Evolutionary conservation across 2,329 filamentous ascomycete genomes (phyloP), one percentile per base, ranked within the genome.

Genomic region (Neofusicoccum kwambonambiense): DNA sequence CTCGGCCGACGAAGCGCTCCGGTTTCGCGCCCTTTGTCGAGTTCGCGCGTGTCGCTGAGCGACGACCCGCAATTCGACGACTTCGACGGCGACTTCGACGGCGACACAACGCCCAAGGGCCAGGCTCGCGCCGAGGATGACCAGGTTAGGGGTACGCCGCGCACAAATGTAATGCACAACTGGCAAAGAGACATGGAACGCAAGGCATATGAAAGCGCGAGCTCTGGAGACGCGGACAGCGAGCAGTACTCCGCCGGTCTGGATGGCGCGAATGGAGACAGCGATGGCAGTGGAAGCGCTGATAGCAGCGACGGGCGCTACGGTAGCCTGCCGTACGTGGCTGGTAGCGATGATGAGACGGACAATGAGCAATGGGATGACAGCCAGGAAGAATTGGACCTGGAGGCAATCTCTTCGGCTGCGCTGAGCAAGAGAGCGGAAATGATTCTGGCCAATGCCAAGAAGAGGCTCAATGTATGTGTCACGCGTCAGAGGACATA

Each of bases 381-480:
- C 37, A 78, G 75, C 19, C 77, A 77, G 51, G 77, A 77, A 61
- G 75, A 78, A 49, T 71, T 72, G 35, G 80, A 84, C 3, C 86
- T 88, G 64, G 86, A 90, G 64, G 83, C 84, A 50, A 87, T 89
- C 71, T 91, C 91, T 3, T 91, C 90, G 56, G 88, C 85, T 15
- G 88, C 91, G 27, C 79, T 96, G 68, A 94, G 92, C 75, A 89
- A 89, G 69, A 87, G 92, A 71, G 93, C 93, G 1, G 93, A 97
- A 75, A 84, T 93, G 73, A 97, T 97, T 73, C 83, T 98, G 64
- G 92, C 93, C 64, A 97, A 96, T 78, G 94, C 94, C 37, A 97
- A 97, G 80, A 89, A 88, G 75, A 86, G 93, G 70, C 82, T 98
- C 67, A 95, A 91, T 74, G 92, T 96, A 83, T 76, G 91, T 67